These are phyloP conservation scores for Cavenderia fasciculata DNA, from an alignment of 78 protist species.

Conservation along the genomic window DNA sequence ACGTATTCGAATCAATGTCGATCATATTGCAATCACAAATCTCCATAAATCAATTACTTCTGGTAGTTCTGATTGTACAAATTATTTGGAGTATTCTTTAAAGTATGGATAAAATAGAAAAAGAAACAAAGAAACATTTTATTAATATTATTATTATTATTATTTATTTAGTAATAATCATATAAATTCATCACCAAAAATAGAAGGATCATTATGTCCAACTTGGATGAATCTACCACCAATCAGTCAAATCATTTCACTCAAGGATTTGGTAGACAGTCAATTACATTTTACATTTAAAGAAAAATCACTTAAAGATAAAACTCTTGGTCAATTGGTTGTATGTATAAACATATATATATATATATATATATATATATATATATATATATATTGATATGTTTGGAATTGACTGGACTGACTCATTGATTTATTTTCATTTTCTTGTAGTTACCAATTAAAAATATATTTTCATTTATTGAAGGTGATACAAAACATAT, in stretches of 20 bases:
- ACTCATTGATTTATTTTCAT: too few species aligned
- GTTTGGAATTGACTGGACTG: too few species aligned
- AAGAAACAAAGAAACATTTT: too few species aligned
- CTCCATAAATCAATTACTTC: not conserved
- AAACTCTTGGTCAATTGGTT: not conserved
- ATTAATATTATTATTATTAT: constrained; percentile 1
- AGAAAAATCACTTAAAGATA: not conserved
- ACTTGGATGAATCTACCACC: constrained; percentile 32
- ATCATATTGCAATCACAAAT: not conserved
- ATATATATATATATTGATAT: not conserved
- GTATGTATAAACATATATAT: not conserved
- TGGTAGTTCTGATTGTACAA: not conserved
- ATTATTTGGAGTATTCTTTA: constrained; percentile 61
- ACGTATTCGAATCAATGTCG: not conserved
- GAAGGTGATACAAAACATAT: constrained; percentile 48
- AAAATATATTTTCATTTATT: constrained; percentile 52
- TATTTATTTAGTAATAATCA: constrained; percentile 16
- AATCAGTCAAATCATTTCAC: constrained; percentile 13
- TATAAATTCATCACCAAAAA: constrained; percentile 11
- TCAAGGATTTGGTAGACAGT: constrained; percentile 55
- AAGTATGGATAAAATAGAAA: not conserved
- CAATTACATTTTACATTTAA: constrained; percentile 3
- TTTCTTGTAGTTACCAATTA: constrained; percentile 44
- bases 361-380: not conserved
- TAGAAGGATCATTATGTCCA: constrained; percentile 49